Evolutionary conservation across 1,284 basidiomycete genomes (phyloP).

Genomic region (Trichosporon ovoides): DNA sequence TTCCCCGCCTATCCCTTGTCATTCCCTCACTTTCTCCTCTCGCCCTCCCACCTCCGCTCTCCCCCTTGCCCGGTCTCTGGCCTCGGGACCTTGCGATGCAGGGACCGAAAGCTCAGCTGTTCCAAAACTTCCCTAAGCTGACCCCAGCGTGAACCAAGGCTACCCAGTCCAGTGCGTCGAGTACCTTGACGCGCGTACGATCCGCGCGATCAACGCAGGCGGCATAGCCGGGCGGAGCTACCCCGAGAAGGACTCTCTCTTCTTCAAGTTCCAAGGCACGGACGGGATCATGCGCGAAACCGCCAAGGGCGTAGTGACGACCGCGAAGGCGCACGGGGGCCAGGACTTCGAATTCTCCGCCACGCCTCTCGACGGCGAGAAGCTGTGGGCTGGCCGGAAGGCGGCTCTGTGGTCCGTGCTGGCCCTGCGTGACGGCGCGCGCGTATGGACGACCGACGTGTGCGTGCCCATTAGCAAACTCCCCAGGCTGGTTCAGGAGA

Average conservation of each 20-base stretch:
- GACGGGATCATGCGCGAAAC: constrained; percentile 14
- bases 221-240: constrained; percentile 57
- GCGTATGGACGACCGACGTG: constrained; percentile 77
- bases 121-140: too few relatives aligned
- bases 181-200: constrained; percentile 65
- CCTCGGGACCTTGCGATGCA: too few relatives aligned
- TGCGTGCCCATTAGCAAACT: constrained; percentile 78
- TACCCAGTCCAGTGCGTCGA: constrained; percentile 62
- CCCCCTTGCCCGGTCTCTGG: too few relatives aligned
- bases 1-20: too few relatives aligned
- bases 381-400: constrained; percentile 81
- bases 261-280: constrained; percentile 79
- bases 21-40: too few relatives aligned
- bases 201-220: constrained; percentile 63
- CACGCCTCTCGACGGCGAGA: constrained; percentile 62
- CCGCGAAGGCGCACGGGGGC: constrained; percentile 62
- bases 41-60: too few relatives aligned
- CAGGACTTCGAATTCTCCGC: constrained; percentile 65
- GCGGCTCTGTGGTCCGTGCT: constrained; percentile 69
- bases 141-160: constrained; percentile 12
- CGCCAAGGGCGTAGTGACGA: neutral
- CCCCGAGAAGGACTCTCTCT: constrained; percentile 67
- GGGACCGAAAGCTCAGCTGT: too few relatives aligned
- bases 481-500: constrained; percentile 68
- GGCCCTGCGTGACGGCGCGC: constrained; percentile 60